Percentiles rank a stretch among this genome's conserved stretches.
Conservation (phyloP, 2,329 filamentous ascomycete genomes). For the Meredithiella fracta region DNA sequence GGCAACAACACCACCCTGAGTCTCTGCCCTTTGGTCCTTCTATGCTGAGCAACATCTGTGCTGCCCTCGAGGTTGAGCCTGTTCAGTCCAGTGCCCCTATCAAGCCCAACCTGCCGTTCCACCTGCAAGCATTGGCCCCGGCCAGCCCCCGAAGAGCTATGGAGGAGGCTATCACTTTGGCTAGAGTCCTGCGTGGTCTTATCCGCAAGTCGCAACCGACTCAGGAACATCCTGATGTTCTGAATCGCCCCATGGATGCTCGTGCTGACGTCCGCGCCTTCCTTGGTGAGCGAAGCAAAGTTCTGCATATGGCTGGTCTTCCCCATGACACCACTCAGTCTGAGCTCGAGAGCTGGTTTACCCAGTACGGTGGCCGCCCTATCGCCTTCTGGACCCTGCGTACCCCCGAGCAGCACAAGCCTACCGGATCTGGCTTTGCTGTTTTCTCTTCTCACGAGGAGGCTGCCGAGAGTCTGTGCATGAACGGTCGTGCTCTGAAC, state of each 20-base stretch:
- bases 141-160: slow-evolving; percentile 91
- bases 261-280: slow-evolving; percentile 92
- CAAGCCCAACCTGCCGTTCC: slow-evolving; percentile 96
- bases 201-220: slow-evolving; percentile 92
- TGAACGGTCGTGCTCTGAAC: slow-evolving; percentile 95
- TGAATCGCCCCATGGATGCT: slow-evolving; percentile 91
- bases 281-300: slow-evolving; percentile 89
- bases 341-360: slow-evolving; percentile 98
- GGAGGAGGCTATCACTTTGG: slow-evolving; percentile 90
- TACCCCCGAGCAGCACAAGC: slow-evolving; percentile 97
- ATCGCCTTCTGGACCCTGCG: slow-evolving; percentile 98
- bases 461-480: slow-evolving; percentile 94
- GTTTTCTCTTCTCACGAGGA: slow-evolving; percentile 99
- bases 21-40: slow-evolving; percentile 92
- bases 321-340: slow-evolving; percentile 98
- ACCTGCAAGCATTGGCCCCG: slow-evolving; percentile 86
- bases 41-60: slow-evolving; percentile 93
- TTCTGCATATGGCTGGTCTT: slow-evolving; percentile 91
- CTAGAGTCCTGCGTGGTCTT: slow-evolving; percentile 77
- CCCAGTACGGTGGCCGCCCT: slow-evolving; percentile 89
- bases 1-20: slow-evolving; percentile 97
- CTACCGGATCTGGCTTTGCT: slow-evolving; percentile 94
- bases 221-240: slow-evolving; percentile 84
- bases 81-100: slow-evolving; percentile 95
- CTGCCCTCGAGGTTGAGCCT: slow-evolving; percentile 91